Evolutionary conservation across 179 eudicot genomes (phyloP).

Genomic region (Beta lomatogona): DNA sequence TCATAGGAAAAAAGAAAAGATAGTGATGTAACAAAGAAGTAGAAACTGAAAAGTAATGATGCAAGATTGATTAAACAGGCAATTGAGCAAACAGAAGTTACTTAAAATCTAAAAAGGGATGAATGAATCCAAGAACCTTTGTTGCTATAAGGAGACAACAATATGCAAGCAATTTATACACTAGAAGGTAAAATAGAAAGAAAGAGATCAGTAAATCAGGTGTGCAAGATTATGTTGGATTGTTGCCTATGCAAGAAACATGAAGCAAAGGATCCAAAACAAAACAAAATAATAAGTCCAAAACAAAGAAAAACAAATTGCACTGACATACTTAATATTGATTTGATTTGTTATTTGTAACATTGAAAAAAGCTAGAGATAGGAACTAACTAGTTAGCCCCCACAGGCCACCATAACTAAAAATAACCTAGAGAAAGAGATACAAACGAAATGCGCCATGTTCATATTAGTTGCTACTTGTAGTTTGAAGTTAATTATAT

Average conservation of each 20-base stretch:
- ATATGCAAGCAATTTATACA: neutral
- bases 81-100: neutral
- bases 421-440: too few relatives aligned
- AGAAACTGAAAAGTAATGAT: neutral
- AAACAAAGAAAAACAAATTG: neutral
- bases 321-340: neutral
- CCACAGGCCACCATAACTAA: too few relatives aligned
- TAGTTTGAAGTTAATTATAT: too few relatives aligned
- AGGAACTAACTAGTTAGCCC: too few relatives aligned
- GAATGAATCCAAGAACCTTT: neutral
- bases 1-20: neutral
- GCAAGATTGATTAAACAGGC: neutral
- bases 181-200: neutral
- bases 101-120: neutral
- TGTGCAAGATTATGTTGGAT: neutral
- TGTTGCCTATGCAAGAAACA: neutral
- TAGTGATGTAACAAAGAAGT: neutral
- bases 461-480: too few relatives aligned
- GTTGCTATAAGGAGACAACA: neutral
- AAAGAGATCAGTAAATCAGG: neutral
- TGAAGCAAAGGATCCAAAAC: neutral
- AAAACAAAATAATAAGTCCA: constrained; percentile 22
- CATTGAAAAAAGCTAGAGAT: neutral
- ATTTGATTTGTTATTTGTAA: neutral
- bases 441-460: too few relatives aligned